Percentiles rank a stretch among this genome's conserved stretches.
Conservation (phyloP, 2,329 filamentous ascomycete genomes). For the Aspergillus sp. region DNA sequence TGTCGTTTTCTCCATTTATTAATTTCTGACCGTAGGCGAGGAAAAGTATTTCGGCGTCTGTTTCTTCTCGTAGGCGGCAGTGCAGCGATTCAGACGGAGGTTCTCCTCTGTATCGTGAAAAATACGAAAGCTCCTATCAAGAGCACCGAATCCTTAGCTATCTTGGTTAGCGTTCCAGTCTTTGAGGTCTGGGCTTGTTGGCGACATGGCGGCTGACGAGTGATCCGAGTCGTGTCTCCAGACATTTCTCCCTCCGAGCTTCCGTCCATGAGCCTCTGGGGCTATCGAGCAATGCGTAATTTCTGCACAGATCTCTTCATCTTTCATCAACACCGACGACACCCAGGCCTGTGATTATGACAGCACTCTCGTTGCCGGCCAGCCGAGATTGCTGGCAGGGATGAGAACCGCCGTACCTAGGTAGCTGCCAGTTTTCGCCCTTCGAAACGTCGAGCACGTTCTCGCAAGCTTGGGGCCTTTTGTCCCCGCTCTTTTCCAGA, state of each 20-base stretch:
- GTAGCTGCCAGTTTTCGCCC: neutral
- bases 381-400: constrained; percentile 1
- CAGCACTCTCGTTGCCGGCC: neutral
- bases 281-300: neutral
- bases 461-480: neutral
- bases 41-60: neutral
- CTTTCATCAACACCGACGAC: neutral
- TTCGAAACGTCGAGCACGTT: constrained; percentile 15
- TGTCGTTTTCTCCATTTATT: neutral
- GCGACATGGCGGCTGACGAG: constrained; percentile 2
- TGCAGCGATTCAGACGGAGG: neutral
- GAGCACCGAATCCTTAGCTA: neutral
- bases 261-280: neutral
- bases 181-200: constrained; percentile 5
- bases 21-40: neutral
- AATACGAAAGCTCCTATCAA: neutral
- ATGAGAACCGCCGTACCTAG: neutral
- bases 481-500: constrained; percentile 10
- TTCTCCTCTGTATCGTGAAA: neutral
- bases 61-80: neutral
- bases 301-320: neutral
- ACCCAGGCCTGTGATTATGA: neutral
- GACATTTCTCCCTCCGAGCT: neutral
- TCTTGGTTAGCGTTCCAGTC: constrained; percentile 6
- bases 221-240: neutral